Evolutionary conservation across 345 rosid genomes (phyloP), one percentile per base, ranked within the genome.

Genomic region (Jatropha curcas): DNA sequence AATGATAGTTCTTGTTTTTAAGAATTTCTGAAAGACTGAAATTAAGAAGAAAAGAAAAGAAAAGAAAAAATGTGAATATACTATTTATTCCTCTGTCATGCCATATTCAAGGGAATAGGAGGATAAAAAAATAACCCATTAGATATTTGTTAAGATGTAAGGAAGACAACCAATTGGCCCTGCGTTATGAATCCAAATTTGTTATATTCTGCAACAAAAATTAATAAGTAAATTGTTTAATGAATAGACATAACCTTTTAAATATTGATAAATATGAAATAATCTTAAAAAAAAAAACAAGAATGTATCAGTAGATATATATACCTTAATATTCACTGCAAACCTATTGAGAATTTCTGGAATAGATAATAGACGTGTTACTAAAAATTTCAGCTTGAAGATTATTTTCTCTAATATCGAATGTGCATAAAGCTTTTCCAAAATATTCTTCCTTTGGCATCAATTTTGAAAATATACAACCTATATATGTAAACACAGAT

Each of bases 141-240:
- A 0, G 84, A 72, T 28, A 80, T 39, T 19, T n/a, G 62, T 70
- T 12, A 87, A 45, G 53, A 74, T 51, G 2, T 82, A 85, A 30
- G 89, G 80, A 58, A 88, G 76, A 58, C 96, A 88, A 13, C 96
- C 93, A 30, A 89, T 76, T 11, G 96, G 96, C 25, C 92, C 93
- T 8, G 93, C 87, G 73, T 82, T 84, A 69, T 86, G 93, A 68
- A 90, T 83, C 96, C 93, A 90, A 71, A 84, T 88, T 39, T 84
- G 76, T 56, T 65, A 86, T 37, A 35, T 76, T 82, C 89, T 89
- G 78, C 41, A 59, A 58, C 70, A 72, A 50, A n/a, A n/a, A n/a
- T n/a, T n/a, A n/a, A n/a, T n/a, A n/a, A n/a, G n/a, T n/a, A n/a
- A n/a, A n/a, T n/a, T n/a, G n/a, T n/a, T n/a, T n/a, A n/a, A n/a